Conservation (phyloP, 441 rosid genomes). For the Brassica hybrid region DNA sequence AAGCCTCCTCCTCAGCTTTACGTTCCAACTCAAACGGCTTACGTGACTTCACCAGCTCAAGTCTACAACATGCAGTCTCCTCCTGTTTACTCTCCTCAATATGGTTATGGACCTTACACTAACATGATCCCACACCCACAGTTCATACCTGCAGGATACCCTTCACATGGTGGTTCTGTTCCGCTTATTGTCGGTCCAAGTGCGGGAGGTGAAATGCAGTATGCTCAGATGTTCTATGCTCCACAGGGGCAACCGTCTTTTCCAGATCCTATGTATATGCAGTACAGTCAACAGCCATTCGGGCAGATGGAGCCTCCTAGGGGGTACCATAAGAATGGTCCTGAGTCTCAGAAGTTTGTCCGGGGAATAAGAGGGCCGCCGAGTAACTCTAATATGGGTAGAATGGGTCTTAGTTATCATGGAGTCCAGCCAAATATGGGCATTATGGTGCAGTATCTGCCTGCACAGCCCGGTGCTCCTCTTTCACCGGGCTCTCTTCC, state of each 20-base stretch:
- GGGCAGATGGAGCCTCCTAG: constrained; percentile 53
- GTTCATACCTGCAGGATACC: constrained; percentile 55
- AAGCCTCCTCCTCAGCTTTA: constrained; percentile 50
- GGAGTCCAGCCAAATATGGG: constrained; percentile 53
- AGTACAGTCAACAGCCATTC: too few relatives aligned
- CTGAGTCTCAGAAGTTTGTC: constrained; percentile 44
- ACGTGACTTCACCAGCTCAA: constrained; percentile 50
- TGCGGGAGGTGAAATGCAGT: constrained; percentile 57
- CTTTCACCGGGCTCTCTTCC: constrained; percentile 49
- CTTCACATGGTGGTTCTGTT: constrained; percentile 53
- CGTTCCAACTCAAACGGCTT: constrained; percentile 48
- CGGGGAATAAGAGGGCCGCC: constrained; percentile 46
- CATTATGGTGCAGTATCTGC: constrained; percentile 55
- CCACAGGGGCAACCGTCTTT: constrained; percentile 56
- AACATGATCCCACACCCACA: constrained; percentile 46
- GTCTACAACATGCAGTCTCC: constrained; percentile 53
- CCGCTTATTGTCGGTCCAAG: too few relatives aligned
- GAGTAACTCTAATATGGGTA: constrained; percentile 40
- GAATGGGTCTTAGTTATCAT: constrained; percentile 46
- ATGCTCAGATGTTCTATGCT: constrained; percentile 53
- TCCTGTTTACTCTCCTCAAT: constrained; percentile 57
- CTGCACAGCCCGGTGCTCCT: constrained; percentile 52
- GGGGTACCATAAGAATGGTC: constrained; percentile 44
- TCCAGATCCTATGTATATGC: constrained; percentile 55
- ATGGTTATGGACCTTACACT: constrained; percentile 56